Base-by-base conservation (phyloP, 495 filamentous ascomycete species). In the Penicillium odoratum region DNA sequence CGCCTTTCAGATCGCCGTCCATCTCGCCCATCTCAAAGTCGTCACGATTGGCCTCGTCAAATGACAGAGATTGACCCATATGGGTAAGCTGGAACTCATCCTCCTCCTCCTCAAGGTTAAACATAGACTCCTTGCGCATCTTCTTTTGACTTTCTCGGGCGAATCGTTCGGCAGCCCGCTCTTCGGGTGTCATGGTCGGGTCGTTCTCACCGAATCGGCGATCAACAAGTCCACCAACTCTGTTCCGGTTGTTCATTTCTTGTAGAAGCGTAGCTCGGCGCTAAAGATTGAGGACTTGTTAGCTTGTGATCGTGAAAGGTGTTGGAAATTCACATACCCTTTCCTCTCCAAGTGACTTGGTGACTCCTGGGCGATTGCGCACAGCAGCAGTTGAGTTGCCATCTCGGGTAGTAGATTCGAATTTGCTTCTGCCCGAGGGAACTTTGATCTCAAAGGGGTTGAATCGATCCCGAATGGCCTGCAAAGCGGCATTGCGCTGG, bases 161-260 rank as follows among this genome's bases (percentile, higher is more conserved):
- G 64, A 93, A 98, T 69, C 94, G 83, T 73, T 96, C 88, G 57
- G 93, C 84, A 77, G 92, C 93, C 71, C 88, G 89, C 67, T 99
- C 92, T 69, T 99, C 94, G 9, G 91, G 88, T 21, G 91, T 89
- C 91, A 99, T 91, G 26, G 83, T 87, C 18, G 92, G 89, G 66
- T 99, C 93, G 60, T 94, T 89, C 74, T 99, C 94, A 71, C 95
- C 94, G 71, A 99, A 96, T 56, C 94, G 88, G 60, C 90, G 85
- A 76, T 99, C 94, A 54, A 94, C 68, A 61, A 99, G 89, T 26
- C 94, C 93, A 56, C 94, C 94, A 26, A 90, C 86, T 75, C 97
- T 98, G 69, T 93, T 90, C 5, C 88, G 84, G 34, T 82, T 80
- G 66, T 92, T 87, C 80, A 98, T 90, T 63, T 98, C 93, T 9